A percentile compares a stretch with the other conserved stretches of the same genome.
These are phyloP conservation scores for Fusarium nodosum DNA, from an alignment of 2,329 filamentous ascomycete genomes.

Conservation along the genomic window DNA sequence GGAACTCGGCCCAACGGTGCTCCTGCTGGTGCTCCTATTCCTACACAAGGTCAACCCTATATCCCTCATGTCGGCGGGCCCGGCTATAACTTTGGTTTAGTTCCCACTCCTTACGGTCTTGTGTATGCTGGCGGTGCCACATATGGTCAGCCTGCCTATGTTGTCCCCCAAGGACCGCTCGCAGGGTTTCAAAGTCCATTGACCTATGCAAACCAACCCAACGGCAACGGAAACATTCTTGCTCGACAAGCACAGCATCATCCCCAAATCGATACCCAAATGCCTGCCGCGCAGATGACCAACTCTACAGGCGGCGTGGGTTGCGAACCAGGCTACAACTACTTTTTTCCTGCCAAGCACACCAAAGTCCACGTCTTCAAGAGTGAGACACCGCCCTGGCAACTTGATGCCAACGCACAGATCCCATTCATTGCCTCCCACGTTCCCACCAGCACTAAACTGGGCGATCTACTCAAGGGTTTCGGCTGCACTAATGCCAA, in stretches of 20 bases:
- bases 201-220: conserved; percentile 55
- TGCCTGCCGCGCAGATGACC: conserved; percentile 67
- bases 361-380: conserved; percentile 72
- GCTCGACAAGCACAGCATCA: conserved; percentile 59
- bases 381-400: conserved; percentile 66
- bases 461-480: conserved; percentile 69
- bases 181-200: conserved; percentile 49
- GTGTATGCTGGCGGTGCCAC: conserved; percentile 46
- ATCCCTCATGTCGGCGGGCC: conserved; percentile 56
- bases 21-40: conserved; percentile 53
- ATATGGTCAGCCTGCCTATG: conserved; percentile 31
- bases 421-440: conserved; percentile 65
- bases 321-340: conserved; percentile 73
- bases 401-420: conserved; percentile 58
- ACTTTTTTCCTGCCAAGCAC: conserved; percentile 70
- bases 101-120: conserved; percentile 42
- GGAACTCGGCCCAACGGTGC: conserved; percentile 52
- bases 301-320: conserved; percentile 71
- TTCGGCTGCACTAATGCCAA: conserved; percentile 68
- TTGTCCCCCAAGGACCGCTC: conserved; percentile 11
- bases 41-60: conserved; percentile 56
- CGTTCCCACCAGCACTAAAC: conserved; percentile 65
- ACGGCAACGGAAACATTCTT: conserved; percentile 54
- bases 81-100: conserved; percentile 52
- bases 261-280: conserved; percentile 59